Evolutionary conservation across 78 protist species (phyloP).

Genomic region (Isochrysis galbana): DNA sequence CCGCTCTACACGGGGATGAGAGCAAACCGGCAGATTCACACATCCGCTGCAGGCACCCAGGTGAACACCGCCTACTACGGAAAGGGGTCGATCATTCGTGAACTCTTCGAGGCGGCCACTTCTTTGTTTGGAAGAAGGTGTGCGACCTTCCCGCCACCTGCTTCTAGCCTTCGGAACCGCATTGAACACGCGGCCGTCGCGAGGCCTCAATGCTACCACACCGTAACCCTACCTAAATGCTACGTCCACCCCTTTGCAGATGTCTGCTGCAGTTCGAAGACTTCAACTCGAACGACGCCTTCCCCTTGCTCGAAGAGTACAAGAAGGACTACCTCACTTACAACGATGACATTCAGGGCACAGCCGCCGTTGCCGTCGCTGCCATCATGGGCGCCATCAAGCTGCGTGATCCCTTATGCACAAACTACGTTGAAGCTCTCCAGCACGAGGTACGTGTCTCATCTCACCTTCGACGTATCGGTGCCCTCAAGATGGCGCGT

Average conservation of each 20-base stretch:
- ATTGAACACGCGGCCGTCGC: too few relatives aligned
- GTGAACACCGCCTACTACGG: constrained; percentile 22
- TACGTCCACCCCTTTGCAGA: too few relatives aligned
- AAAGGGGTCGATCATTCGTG: constrained; percentile 84
- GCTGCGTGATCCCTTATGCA: background rate
- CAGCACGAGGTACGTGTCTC: too few relatives aligned
- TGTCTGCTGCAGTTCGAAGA: constrained; percentile 92
- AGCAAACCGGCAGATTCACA: constrained; percentile 12
- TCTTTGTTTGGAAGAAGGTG: background rate
- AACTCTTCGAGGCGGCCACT: constrained; percentile 2
- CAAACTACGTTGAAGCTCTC: background rate
- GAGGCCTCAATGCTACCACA: too few relatives aligned
- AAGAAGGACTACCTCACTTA: constrained; percentile 68
- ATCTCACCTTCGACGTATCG: too few relatives aligned
- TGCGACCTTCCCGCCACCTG: too few relatives aligned
- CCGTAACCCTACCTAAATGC: too few relatives aligned
- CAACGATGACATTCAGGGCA: constrained; percentile 89
- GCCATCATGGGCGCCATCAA: constrained; percentile 78
- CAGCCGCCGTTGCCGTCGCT: constrained; percentile 86
- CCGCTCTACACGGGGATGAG: constrained; percentile 86
- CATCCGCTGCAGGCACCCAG: background rate
- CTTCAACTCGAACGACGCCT: constrained; percentile 77
- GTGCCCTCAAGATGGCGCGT: too few relatives aligned
- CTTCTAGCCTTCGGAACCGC: too few relatives aligned
- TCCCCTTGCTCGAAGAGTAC: constrained; percentile 73